These are phyloP conservation scores for Ascocoryne sarcoides DNA, from an alignment of 2,329 filamentous ascomycete genomes.

Conservation along the genomic window DNA sequence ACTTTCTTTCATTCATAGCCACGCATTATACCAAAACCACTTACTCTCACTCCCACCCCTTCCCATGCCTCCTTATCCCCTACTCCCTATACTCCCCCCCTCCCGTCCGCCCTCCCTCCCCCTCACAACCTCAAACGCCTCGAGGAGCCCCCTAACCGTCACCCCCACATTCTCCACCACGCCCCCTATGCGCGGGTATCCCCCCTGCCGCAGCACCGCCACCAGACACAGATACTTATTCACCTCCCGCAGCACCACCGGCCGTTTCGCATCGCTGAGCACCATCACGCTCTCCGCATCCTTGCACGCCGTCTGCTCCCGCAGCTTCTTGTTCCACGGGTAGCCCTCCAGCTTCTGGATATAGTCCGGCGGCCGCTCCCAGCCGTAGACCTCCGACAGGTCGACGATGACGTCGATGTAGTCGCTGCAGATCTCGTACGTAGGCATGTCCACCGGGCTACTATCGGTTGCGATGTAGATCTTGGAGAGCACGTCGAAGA, in stretches of 20 bases:
- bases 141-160: slow-evolving; percentile 67
- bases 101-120: no score
- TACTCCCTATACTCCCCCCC: no score
- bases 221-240: slow-evolving; percentile 72
- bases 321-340: slow-evolving; percentile 52
- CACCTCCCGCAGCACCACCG: slow-evolving; percentile 60
- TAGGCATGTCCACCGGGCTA: slow-evolving; percentile 84
- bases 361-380: slow-evolving; percentile 48
- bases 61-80: no score
- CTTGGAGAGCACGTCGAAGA: slow-evolving; percentile 96
- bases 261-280: slow-evolving; percentile 50
- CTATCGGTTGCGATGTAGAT: slow-evolving; percentile 98
- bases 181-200: slow-evolving; percentile 73
- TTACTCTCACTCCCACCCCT: no score
- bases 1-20: no score
- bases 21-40: no score
- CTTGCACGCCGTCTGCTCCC: slow-evolving; percentile 57
- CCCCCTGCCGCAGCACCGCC: slow-evolving; percentile 79
- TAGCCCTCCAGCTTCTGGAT: slow-evolving; percentile 48
- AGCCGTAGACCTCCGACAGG: slow-evolving; percentile 91
- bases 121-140: slow-evolving; percentile 70
- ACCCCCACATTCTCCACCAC: slow-evolving; percentile 84
- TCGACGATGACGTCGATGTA: slow-evolving; percentile 99
- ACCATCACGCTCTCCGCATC: slow-evolving; percentile 63
- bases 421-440: slow-evolving; percentile 96